These are phyloP conservation scores for Fonsecaea nubica DNA, from an alignment of 2,329 filamentous ascomycete genomes.

Conservation along the genomic window DNA sequence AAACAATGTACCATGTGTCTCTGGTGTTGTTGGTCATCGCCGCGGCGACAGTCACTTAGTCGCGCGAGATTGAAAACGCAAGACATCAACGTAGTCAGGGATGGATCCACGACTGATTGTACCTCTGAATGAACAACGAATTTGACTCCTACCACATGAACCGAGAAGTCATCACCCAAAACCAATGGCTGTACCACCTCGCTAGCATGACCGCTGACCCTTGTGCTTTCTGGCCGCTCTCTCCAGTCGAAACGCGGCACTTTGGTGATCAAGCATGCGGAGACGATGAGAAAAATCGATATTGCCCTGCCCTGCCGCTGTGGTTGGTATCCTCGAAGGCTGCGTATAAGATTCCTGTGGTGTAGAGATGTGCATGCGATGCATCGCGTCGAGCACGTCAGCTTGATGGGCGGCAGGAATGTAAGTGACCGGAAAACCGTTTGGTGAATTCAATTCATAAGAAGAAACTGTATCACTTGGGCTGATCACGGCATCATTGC, in stretches of 20 bases:
- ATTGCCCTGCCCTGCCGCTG: neutral
- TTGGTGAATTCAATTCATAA: constrained; percentile 15
- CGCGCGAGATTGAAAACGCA: neutral
- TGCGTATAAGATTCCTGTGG: neutral
- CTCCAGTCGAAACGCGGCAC: constrained; percentile 9
- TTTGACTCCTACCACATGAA: neutral
- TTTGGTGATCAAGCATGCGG: constrained; percentile 6
- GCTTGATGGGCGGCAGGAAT: neutral
- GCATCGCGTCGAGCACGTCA: constrained; percentile 1
- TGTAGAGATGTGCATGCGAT: constrained; percentile 7
- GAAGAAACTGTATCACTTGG: constrained; percentile 25
- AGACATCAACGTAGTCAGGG: neutral
- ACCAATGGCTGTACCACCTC: neutral
- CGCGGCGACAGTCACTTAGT: neutral
- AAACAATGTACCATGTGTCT: constrained; percentile 5
- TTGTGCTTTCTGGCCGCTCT: constrained; percentile 5
- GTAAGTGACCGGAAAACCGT: neutral
- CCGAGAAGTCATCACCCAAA: neutral
- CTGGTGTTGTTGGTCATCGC: neutral
- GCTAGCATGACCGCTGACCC: neutral
- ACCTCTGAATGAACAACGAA: neutral
- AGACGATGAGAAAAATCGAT: neutral
- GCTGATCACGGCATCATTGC: constrained; percentile 6
- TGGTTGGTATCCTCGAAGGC: neutral
- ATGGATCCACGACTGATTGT: neutral